Evolutionary conservation across 2,329 filamentous ascomycete genomes (phyloP), one percentile per base, ranked within the genome.

Genomic region (Aspergillus viridinutans): DNA sequence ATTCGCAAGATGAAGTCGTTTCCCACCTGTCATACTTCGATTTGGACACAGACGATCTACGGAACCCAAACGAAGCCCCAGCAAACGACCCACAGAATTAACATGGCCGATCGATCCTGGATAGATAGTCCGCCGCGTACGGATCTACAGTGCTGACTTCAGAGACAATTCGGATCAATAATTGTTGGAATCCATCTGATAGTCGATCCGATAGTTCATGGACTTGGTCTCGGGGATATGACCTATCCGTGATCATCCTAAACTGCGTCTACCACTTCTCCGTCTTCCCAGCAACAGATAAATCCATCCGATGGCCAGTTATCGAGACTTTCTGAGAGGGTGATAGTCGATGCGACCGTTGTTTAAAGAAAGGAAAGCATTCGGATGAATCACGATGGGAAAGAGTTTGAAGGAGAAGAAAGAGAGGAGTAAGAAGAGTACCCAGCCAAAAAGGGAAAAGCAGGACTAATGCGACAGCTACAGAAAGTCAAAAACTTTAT

Each of bases 1-100:
- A 53, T 49, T 53, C 23, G 21, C 32, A 49, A 29, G 47, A 53
- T 57, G 26, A n/a, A 56, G 51, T 55, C 53, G 57, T 53, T 48
- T 58, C 50, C 45, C 58, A 62, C 58, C 58, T 59, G 53, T 59
- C 61, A 62, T 50, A 58, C 55, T 55, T 42, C 53, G 28, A 48
- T 43, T 54, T n/a, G 32, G 45, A 17, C 26, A 25, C 23, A 53
- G 53, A 57, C 55, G 21, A 40, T 10, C 14, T 47, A 42, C 23
- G 32, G 40, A 53, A 58, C n/a, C 42, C 49, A 45, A 50, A 52
- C 55, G 55, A 38, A 53, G 47, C 25, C 9, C 51, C 59, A 58
- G 21, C 21, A 14, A 3, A 45, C 53, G 54, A 38, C 61, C 26
- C 50, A 53, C 49, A 35, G 26, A 32, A 50, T 43, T 54, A 32